These are phyloP conservation scores for Mrakia frigida DNA, from an alignment of 768 basidiomycete genomes.

Conservation along the genomic window DNA sequence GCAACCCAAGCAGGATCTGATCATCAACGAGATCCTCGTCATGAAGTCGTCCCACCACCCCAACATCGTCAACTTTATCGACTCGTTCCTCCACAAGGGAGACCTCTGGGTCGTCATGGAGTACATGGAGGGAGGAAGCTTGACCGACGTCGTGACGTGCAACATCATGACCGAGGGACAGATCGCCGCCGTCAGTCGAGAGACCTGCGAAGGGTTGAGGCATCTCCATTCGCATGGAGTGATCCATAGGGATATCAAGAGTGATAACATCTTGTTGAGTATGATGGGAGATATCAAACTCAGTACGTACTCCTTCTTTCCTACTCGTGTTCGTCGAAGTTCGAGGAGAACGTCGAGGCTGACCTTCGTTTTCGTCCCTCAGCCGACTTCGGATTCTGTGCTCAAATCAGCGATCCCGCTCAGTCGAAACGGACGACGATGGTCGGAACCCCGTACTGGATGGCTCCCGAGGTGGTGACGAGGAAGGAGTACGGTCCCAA, in stretches of 20 bases:
- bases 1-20: conserved; percentile 98
- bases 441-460: conserved; percentile 99
- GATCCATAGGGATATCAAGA: conserved; percentile 99
- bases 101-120: conserved; percentile 99
- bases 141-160: conserved; percentile 92
- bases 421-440: conserved; percentile 84
- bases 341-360: conserved; percentile 7
- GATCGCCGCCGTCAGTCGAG: conserved; percentile 91
- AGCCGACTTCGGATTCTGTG: conserved; percentile 48
- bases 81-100: conserved; percentile 95
- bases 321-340: too few relatives aligned
- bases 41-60: conserved; percentile 95
- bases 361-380: conserved; percentile 16
- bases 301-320: conserved; percentile 56
- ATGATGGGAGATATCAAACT: conserved; percentile 95
- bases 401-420: conserved; percentile 45
- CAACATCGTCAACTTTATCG: conserved; percentile 99
- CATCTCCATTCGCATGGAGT: conserved; percentile 94
- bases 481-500: conserved; percentile 97
- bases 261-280: conserved; percentile 89
- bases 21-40: conserved; percentile 99
- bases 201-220: conserved; percentile 85
- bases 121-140: conserved; percentile 88
- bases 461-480: conserved; percentile 97
- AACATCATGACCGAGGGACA: conserved; percentile 98